Evolutionary conservation across 495 filamentous ascomycete species (phyloP).

Genomic region (Astrothelium subdiscretum): DNA sequence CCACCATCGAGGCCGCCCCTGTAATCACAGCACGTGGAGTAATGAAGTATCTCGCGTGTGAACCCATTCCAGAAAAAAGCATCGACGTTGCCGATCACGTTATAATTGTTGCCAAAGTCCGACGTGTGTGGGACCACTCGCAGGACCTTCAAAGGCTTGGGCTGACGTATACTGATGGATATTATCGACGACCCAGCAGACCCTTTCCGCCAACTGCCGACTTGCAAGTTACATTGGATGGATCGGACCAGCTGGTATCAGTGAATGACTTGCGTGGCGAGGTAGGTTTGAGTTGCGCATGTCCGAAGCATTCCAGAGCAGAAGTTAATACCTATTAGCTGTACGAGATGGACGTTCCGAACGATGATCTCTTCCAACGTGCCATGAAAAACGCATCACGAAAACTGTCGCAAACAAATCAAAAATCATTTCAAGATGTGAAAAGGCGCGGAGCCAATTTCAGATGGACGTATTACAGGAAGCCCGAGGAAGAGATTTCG

Average conservation of each 20-base stretch:
- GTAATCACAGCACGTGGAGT: constrained; percentile 27
- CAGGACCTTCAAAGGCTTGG: background rate
- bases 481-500: too few relatives aligned
- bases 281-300: too few relatives aligned
- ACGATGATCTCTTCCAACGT: too few relatives aligned
- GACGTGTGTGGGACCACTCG: background rate
- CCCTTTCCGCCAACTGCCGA: background rate
- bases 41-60: constrained; percentile 33
- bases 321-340: too few relatives aligned
- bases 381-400: too few relatives aligned
- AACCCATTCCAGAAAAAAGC: constrained; percentile 20
- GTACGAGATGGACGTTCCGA: too few relatives aligned
- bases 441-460: too few relatives aligned
- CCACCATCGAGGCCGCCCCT: constrained; percentile 15
- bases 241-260: background rate
- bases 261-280: too few relatives aligned
- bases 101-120: constrained; percentile 44
- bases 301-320: too few relatives aligned
- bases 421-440: too few relatives aligned
- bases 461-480: too few relatives aligned
- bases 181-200: background rate
- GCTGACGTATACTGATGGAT: constrained; percentile 8
- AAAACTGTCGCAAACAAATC: too few relatives aligned
- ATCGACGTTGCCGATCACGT: constrained; percentile 41
- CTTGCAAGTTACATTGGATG: background rate